phyloP scores from a whole-genome alignment of 176 grass and related monocot genomes.

The Aechmea fasciata region DNA sequence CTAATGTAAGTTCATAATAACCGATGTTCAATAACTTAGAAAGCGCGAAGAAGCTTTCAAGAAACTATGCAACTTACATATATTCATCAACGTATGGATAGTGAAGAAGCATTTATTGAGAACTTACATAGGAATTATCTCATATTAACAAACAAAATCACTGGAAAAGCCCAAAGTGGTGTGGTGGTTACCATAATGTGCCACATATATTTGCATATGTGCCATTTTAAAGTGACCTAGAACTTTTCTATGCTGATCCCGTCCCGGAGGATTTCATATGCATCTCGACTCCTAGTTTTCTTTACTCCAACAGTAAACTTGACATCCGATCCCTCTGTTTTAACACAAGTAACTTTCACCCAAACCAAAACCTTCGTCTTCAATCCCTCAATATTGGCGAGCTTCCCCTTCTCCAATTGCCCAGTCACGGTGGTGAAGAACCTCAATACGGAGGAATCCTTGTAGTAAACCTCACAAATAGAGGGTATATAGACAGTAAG shows the following conservation, averaged over 20 bases:
- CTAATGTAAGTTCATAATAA: too few relatives aligned
- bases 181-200: neutral
- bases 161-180: neutral
- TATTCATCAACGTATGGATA: too few relatives aligned
- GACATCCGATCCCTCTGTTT: slow-evolving; percentile 64
- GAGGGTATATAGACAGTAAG: slow-evolving; percentile 78
- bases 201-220: neutral
- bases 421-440: slow-evolving; percentile 50
- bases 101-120: too few relatives aligned
- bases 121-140: too few relatives aligned
- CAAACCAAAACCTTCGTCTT: slow-evolving; percentile 96
- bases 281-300: slow-evolving; percentile 58
- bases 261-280: slow-evolving; percentile 60
- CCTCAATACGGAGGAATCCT: slow-evolving; percentile 72
- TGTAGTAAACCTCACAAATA: slow-evolving; percentile 77
- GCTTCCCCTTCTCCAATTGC: slow-evolving; percentile 50
- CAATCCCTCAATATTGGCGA: slow-evolving; percentile 59
- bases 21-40: too few relatives aligned
- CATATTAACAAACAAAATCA: neutral
- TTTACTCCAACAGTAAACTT: slow-evolving; percentile 68
- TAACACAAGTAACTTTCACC: slow-evolving; percentile 67
- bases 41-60: too few relatives aligned
- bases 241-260: slow-evolving; percentile 61
- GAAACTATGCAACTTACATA: too few relatives aligned
- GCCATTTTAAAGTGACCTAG: slow-evolving; percentile 1